phyloP scores from a whole-genome alignment of 169 alveolate genomes.

The Besnoitia besnoiti region DNA sequence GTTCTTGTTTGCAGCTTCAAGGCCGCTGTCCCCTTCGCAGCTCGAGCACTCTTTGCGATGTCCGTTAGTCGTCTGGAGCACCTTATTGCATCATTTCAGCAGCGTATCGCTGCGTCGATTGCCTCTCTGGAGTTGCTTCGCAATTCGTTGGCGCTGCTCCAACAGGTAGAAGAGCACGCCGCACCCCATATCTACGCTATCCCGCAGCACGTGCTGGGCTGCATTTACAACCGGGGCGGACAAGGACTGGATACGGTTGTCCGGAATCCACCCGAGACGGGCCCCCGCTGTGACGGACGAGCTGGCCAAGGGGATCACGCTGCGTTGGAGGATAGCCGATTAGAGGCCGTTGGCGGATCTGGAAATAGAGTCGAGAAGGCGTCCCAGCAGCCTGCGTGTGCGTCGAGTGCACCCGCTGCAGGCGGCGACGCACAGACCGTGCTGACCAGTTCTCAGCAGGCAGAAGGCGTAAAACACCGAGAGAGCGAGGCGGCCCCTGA shows the following conservation, averaged over 20 bases:
- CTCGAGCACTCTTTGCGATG: slow-evolving; percentile 8
- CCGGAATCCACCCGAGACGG: too few relatives aligned
- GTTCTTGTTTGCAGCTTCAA: not conserved
- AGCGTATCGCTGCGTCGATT: not conserved
- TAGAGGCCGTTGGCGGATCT: too few relatives aligned
- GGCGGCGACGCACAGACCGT: too few relatives aligned
- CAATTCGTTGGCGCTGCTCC: not conserved
- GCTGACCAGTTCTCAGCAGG: too few relatives aligned
- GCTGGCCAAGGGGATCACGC: too few relatives aligned
- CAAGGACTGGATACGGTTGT: not conserved
- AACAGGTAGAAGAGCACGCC: not conserved
- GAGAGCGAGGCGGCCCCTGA: too few relatives aligned
- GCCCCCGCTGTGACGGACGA: too few relatives aligned
- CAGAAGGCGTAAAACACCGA: too few relatives aligned
- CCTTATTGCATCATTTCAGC: not conserved
- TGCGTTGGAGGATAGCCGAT: too few relatives aligned
- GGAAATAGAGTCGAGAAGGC: too few relatives aligned
- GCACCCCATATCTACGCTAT: not conserved
- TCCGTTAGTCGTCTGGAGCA: slow-evolving; percentile 11
- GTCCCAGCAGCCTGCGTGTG: too few relatives aligned
- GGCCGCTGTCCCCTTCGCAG: slow-evolving; percentile 11
- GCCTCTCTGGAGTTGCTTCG: not conserved
- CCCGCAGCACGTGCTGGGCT: slow-evolving; percentile 39
- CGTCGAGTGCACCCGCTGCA: too few relatives aligned
- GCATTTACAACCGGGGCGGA: slow-evolving; percentile 3